Evolutionary conservation across 371 early-diverging fungal species (phyloP), one percentile per base, ranked within the genome.

Genomic region (Lichtheimia corymbifera): DNA sequence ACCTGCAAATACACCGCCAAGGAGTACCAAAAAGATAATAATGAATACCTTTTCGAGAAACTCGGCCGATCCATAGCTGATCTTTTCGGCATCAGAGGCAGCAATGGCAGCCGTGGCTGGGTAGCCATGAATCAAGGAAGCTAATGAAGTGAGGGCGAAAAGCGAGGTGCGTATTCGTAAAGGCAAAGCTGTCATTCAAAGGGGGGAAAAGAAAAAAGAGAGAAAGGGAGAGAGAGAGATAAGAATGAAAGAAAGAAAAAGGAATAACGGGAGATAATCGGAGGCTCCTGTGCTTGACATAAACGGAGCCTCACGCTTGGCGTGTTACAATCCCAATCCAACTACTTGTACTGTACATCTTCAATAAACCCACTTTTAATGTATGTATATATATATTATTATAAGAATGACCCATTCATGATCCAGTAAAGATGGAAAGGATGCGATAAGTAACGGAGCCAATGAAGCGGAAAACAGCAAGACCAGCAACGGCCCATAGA

Each of bases 1-100:
- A 82, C 88, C 91, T n/a, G 91, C 91, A 74, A 89, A 84, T 18
- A 89, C 73, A 41, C 91, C 91, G 20, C 90, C 90, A 5, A 86
- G 41, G 9, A 88, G 54, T 1, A 91, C 91, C 12, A 91, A 60
- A 14, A 78, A 43, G 22, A 79, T 47, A 53, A 88, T 73, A 53
- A 74, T 49, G 7, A 69, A 64, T 57, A 81, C 57, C 22, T 56
- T 52, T 30, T 61, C 61, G 18, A 28, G 50, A 44, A 61, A 61
- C 30, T 52, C 27, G 20, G 53, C 28, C 14, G 61, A 61, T 17
- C 44, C 53, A 42, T 15, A 53, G 61, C 53, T 51, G 35, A 42
- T 57, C 5, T 45, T 58, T 30, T 50, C 63, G 5, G 53, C 60
- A 15, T 64, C 62, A 25, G 22, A 54, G 53, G 58, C 28, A 41